Percentiles rank a stretch among this genome's conserved stretches.
Evolutionary conservation across 805 yeast species (phyloP).

Genomic region (Ogataea paraovalis): DNA sequence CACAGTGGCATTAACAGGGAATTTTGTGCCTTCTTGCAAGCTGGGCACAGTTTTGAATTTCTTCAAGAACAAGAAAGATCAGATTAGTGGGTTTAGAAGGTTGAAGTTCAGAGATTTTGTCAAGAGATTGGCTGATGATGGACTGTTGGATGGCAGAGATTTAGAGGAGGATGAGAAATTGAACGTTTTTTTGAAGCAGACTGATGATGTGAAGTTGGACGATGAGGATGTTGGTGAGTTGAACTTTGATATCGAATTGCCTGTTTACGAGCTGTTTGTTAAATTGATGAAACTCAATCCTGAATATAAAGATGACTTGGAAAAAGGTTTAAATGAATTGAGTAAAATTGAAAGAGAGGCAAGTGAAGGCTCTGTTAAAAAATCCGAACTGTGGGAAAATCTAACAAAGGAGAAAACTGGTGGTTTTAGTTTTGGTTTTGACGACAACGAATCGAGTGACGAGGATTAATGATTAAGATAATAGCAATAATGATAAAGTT

Average conservation of each 20-base stretch:
- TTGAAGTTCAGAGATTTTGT: conserved; percentile 42
- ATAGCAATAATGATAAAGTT: background rate
- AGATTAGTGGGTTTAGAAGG: conserved; percentile 76
- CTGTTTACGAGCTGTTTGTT: conserved; percentile 59
- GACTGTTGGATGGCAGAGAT: conserved; percentile 20
- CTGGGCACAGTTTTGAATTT: conserved; percentile 62
- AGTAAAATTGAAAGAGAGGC: conserved; percentile 31
- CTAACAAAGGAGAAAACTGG: conserved; percentile 18
- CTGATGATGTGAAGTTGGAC: conserved; percentile 22
- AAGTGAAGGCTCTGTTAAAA: conserved; percentile 27
- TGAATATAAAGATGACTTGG: conserved; percentile 35
- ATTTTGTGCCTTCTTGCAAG: conserved; percentile 70
- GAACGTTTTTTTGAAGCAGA: conserved; percentile 2
- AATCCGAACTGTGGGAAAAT: conserved; percentile 52
- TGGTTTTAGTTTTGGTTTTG: conserved; percentile 34
- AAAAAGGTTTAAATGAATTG: conserved; percentile 33
- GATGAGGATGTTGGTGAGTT: conserved; percentile 67
- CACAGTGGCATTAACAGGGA: conserved; percentile 83
- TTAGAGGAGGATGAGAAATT: conserved; percentile 7
- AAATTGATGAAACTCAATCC: conserved; percentile 39
- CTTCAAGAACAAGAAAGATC: conserved; percentile 61
- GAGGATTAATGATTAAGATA: conserved; percentile 1
- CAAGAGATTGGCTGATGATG: conserved; percentile 31
- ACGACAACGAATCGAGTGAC: conserved; percentile 8
- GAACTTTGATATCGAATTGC: conserved; percentile 34